Base-by-base conservation (phyloP, 352 stramenopile genomes). In the Globisporangium cylindrosporum region DNA sequence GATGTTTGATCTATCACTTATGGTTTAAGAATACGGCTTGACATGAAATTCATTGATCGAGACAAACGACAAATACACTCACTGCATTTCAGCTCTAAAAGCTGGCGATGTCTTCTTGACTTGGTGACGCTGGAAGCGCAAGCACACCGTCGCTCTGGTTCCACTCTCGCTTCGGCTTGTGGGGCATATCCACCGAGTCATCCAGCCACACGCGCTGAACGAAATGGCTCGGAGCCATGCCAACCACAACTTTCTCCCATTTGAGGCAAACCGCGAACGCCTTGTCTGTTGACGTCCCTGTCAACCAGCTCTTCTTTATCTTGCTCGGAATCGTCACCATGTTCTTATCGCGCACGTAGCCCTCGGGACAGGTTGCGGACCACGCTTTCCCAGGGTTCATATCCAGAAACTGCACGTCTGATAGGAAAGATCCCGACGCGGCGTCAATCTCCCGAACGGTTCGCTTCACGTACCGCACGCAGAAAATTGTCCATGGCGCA, bases 401-500 rank as follows among this genome's bases (percentile, higher is more conserved):
- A 27, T 83, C 73, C 12, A 73, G 73, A 14, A 78, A 70, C 61
- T 81, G 71, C 1, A 80, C 29, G 38, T 81, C 78, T 7, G 46
- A 59, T 6, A 85, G 62, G 3, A 82, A 79, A 18, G 48, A 64
- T 34, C 57, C 57, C 0, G 53, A 51, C 18, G 51, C 12, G 14
- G 68, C 66, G 4, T 69, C 41, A 27, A 82, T 60, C 60, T 85
- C 78, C 8, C 78, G 73, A 20, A 82, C 38, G 4, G 65, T 73
- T 3, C 64, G 64, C 36, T 66, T 73, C 25, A 63, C 29, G 55
- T 82, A 81, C 14, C 68, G 65, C 46, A 80, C 64, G 29, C 78
- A 85, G 51, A 85, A 77, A 41, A 85, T 82, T 34, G 78, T 81
- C 75, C 73, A 81, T 1, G 75, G 78, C 1, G 75, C 78, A 6